Conservation (phyloP, 257 asterid genomes). For the Solanum raphanifolium region DNA sequence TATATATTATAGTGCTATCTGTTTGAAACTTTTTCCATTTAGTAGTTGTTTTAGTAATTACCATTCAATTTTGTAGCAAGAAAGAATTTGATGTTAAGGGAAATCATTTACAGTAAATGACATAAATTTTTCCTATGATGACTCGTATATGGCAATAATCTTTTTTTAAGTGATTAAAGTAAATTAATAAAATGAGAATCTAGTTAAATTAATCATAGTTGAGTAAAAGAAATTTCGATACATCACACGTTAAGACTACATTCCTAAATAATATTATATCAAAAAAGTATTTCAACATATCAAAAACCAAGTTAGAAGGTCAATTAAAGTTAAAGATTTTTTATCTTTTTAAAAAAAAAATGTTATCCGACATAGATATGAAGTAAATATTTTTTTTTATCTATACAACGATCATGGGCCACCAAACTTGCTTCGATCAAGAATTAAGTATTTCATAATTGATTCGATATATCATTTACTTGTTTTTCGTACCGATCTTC, state of each 20-base stretch:
- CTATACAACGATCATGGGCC: background rate
- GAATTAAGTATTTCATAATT: background rate
- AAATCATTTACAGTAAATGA: background rate
- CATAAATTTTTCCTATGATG: background rate
- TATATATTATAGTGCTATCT: background rate
- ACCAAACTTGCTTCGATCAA: too few relatives aligned
- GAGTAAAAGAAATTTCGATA: background rate
- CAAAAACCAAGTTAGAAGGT: background rate
- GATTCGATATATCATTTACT: background rate
- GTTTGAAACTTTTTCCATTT: too few relatives aligned
- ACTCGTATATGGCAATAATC: background rate
- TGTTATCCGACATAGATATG: too few relatives aligned
- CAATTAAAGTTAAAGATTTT: background rate
- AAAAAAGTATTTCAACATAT: background rate
- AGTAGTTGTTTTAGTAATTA: background rate
- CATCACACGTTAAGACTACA: background rate
- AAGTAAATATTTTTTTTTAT: too few relatives aligned
- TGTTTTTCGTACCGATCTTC: background rate
- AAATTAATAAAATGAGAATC: background rate
- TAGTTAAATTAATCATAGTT: background rate
- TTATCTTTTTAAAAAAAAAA: too few relatives aligned
- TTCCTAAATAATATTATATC: background rate
- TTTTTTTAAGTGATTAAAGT: background rate
- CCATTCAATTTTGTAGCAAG: background rate
- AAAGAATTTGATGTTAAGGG: background rate